These are phyloP conservation scores for Zoysia matrella DNA, from an alignment of 202 grass and related monocot species.

Conservation along the genomic window DNA sequence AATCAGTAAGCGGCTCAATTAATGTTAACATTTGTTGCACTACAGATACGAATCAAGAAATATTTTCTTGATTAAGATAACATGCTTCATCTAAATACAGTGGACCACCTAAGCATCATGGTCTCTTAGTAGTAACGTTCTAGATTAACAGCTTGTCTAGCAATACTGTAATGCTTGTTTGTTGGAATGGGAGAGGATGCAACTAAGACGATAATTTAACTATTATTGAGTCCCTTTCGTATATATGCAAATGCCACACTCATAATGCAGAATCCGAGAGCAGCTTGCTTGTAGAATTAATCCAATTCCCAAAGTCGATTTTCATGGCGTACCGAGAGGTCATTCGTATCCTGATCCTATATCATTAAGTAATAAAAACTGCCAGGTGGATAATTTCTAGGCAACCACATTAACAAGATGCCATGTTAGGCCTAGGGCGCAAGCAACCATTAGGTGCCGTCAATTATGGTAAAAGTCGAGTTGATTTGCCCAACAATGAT, in stretches of 20 bases:
- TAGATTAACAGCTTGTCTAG: not conserved
- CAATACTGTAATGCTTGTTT: slow-evolving; percentile 5
- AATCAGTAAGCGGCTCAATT: not conserved
- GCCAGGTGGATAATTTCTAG: slow-evolving; percentile 30
- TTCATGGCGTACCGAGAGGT: slow-evolving; percentile 23
- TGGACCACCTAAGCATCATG: no score
- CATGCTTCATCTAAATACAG: no score
- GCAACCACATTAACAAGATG: slow-evolving; percentile 36
- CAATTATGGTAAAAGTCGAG: slow-evolving; percentile 25
- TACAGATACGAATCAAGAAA: no score
- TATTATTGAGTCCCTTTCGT: slow-evolving; percentile 43
- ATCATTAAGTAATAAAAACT: slow-evolving; percentile 8
- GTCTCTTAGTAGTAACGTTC: not conserved
- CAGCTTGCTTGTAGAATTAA: slow-evolving; percentile 27
- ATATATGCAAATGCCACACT: slow-evolving; percentile 51
- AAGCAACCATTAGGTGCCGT: not conserved
- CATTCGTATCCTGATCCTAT: slow-evolving; percentile 33
- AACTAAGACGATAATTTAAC: slow-evolving; percentile 23
- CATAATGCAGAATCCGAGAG: not conserved
- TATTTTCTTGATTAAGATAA: no score
- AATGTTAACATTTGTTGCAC: not conserved
- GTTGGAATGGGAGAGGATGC: slow-evolving; percentile 1
- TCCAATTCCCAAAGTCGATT: slow-evolving; percentile 34
- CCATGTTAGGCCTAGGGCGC: slow-evolving; percentile 45
- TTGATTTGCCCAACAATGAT: slow-evolving; percentile 17